Evolutionary conservation across 2,329 filamentous ascomycete genomes (phyloP).

Genomic region (Rhynchosporium secalis): DNA sequence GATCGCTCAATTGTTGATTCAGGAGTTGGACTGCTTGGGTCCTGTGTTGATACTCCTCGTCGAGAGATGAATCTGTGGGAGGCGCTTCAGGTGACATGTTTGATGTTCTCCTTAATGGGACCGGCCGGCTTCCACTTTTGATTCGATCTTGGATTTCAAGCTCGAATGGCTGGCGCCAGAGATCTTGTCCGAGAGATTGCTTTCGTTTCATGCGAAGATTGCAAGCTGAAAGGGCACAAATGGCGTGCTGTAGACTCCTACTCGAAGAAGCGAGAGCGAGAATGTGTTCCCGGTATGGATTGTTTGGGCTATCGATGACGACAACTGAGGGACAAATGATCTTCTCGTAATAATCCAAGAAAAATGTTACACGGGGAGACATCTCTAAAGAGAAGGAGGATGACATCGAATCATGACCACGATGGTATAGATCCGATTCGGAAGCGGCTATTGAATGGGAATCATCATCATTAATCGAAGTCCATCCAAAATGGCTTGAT

Average conservation of each 20-base stretch:
- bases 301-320: conserved; percentile 80
- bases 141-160: conserved; percentile 39
- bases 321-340: conserved; percentile 91
- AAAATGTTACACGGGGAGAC: conserved; percentile 78
- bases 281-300: conserved; percentile 84
- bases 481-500: conserved; percentile 39
- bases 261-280: conserved; percentile 75
- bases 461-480: conserved; percentile 39
- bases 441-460: conserved; percentile 36
- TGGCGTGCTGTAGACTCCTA: conserved; percentile 85
- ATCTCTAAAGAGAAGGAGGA: conserved; percentile 57
- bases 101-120: conserved; percentile 30
- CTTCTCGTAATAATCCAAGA: conserved; percentile 92
- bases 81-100: conserved; percentile 45
- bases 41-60: conserved; percentile 82
- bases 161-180: conserved; percentile 47
- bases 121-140: conserved; percentile 30
- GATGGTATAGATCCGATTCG: conserved; percentile 33
- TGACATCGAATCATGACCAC: conserved; percentile 49
- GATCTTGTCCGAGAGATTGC: conserved; percentile 58
- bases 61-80: conserved; percentile 56
- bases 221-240: conserved; percentile 85
- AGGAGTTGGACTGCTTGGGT: conserved; percentile 77
- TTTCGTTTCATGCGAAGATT: conserved; percentile 83
- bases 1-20: conserved; percentile 80